Evolutionary conservation across 2,329 filamentous ascomycete genomes (phyloP), one percentile per base, ranked within the genome.

Genomic region (Trichoderma atrobrunneum): DNA sequence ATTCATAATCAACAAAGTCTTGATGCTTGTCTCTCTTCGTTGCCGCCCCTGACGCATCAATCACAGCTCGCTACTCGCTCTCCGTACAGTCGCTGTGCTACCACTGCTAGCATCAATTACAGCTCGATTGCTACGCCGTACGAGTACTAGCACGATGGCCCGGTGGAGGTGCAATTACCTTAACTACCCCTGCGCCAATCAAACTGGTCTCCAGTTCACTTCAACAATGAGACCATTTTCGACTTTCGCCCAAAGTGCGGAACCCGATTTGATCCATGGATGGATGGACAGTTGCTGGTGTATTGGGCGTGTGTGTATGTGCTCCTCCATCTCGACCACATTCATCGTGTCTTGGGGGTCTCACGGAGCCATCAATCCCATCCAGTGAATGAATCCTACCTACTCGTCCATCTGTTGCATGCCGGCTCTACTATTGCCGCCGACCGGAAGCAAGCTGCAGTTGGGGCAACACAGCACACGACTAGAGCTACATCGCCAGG

Each of bases 121-220:
- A 32, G 61, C 61, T 51, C 61, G 43, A 48, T 30, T 48, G 24
- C 54, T 51, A 57, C n/a, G 56, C 39, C 39, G 28, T 51, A 36
- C 64, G 28, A 24, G 48, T 61, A 34, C 43, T 62, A 70, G 56
- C 56, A 34, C 56, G 28, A 54, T 57, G 16, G 34, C 30, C 56
- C 26, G 39, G 66, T 59, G 66, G 57, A 59, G 66, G 36, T 56
- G 43, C 24, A 28, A 70, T 62, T 36, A 51, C 57, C 66, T 70
- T 28, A 34, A 34, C 57, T 28, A 70, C 66, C 66, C 66, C 39
- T 70, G 66, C 60, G 66, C 66, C 66, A 70, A 70, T 70, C 66
- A 70, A 70, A 70, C 66, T 60, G 21, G 30, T n/a, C 66, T 70
- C 57, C 56, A 32, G 56, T 18, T 36, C 5, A 18, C 56, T 54